Conservation (phyloP, 129 eudicot genomes). For the Helianthus tuberosus region DNA sequence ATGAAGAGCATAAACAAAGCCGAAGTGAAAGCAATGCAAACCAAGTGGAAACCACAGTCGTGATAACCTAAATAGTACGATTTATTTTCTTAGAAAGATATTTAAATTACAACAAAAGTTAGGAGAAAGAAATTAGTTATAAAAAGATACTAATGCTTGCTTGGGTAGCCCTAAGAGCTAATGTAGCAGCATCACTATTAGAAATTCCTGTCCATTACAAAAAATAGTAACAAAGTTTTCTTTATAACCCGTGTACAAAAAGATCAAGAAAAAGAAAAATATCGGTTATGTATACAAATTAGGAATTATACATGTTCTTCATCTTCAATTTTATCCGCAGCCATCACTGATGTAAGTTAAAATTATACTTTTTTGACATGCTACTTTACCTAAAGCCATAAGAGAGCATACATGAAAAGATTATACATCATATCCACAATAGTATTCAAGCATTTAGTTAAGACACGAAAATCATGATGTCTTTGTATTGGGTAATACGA, state of each 20-base stretch:
- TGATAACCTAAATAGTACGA: conserved; percentile 58
- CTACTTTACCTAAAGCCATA: conserved; percentile 17
- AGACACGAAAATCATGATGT: background rate
- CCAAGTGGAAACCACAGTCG: conserved; percentile 87
- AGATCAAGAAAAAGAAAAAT: too few relatives aligned
- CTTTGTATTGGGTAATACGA: background rate
- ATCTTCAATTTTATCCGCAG: conserved; percentile 38
- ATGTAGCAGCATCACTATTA: too few relatives aligned
- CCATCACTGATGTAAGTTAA: conserved; percentile 28
- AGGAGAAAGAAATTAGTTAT: background rate
- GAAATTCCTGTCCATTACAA: too few relatives aligned
- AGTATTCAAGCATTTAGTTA: background rate
- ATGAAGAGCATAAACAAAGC: too few relatives aligned
- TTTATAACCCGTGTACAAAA: too few relatives aligned
- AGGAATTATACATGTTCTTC: too few relatives aligned
- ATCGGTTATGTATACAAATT: too few relatives aligned
- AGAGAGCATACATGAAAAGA: conserved; percentile 4
- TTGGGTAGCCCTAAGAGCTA: conserved; percentile 85
- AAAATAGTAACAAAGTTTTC: too few relatives aligned
- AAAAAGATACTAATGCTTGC: conserved; percentile 41
- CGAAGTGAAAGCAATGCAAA: conserved; percentile 3
- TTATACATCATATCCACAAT: conserved; percentile 19
- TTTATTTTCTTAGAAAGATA: conserved; percentile 3
- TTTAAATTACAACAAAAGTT: conserved; percentile 6
- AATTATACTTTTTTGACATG: background rate